Evolutionary conservation across 768 basidiomycete genomes (phyloP).

Genomic region (Chalciporus sphaerocephalus): DNA sequence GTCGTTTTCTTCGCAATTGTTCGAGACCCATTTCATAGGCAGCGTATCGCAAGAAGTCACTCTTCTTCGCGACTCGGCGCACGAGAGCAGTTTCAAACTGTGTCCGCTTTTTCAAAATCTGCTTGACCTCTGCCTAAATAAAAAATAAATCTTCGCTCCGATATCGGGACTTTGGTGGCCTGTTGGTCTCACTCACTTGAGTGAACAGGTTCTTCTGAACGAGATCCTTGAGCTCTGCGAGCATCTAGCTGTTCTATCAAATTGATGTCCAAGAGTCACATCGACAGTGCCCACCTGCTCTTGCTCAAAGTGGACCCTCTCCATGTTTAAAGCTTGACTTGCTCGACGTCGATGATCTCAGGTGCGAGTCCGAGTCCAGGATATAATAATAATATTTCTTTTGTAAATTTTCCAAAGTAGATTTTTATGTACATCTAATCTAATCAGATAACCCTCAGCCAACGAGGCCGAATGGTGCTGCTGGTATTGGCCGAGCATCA

Average conservation of each 20-base stretch:
- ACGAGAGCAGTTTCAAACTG: conserved; percentile 80
- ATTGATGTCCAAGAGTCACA: background rate
- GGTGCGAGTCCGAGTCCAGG: background rate
- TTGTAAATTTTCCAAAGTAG: background rate
- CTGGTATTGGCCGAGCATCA: too few relatives aligned
- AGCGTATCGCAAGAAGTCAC: conserved; percentile 88
- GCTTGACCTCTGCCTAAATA: conserved; percentile 67
- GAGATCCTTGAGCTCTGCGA: conserved; percentile 91
- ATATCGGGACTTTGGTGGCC: background rate
- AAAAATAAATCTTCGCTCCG: conserved; percentile 3
- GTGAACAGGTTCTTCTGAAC: conserved; percentile 83
- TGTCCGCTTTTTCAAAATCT: conserved; percentile 82
- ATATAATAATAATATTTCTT: background rate
- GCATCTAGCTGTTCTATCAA: conserved; percentile 54
- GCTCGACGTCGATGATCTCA: background rate
- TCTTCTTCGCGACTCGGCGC: conserved; percentile 77
- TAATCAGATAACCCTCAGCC: conserved; percentile 8
- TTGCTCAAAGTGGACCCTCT: conserved; percentile 90
- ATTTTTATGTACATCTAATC: conserved; percentile 12
- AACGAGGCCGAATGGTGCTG: too few relatives aligned
- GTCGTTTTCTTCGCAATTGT: conserved; percentile 69
- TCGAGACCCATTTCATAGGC: conserved; percentile 89
- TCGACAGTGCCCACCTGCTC: conserved; percentile 58
- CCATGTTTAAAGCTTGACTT: conserved; percentile 50
- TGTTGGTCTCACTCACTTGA: conserved; percentile 45